These are phyloP conservation scores for Serendipita vermifera DNA, from an alignment of 768 basidiomycete species.

Conservation along the genomic window DNA sequence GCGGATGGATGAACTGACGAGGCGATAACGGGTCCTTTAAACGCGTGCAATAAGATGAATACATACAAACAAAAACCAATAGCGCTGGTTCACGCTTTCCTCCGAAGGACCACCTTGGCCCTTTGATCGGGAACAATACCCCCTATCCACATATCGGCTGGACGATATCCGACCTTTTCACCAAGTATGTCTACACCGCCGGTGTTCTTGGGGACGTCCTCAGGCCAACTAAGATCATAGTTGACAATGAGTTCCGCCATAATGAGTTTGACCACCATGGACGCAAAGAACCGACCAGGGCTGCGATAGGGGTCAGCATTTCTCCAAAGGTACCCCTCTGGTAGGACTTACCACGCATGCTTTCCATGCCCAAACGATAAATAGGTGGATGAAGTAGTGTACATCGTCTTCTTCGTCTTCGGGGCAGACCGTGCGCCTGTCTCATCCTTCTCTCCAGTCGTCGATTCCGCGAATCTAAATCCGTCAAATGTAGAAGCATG, in stretches of 20 bases:
- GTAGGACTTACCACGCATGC: constrained; percentile 26
- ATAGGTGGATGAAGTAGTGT: constrained; percentile 25
- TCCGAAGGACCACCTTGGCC: constrained; percentile 16
- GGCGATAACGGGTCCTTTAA: too few species aligned
- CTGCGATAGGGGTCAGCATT: too few species aligned
- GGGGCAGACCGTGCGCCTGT: constrained; percentile 21
- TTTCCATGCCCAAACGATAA: constrained; percentile 28
- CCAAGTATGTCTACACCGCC: too few species aligned
- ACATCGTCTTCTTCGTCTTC: constrained; percentile 22
- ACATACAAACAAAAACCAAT: too few species aligned
- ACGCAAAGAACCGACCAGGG: constrained; percentile 37
- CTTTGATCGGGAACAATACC: constrained; percentile 24
- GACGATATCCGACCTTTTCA: constrained; percentile 21
- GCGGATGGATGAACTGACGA: too few species aligned
- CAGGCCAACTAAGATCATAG: constrained; percentile 23
- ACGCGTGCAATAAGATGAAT: too few species aligned
- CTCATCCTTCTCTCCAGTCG: constrained; percentile 18
- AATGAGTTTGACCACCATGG: constrained; percentile 34
- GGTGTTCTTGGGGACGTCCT: not conserved
- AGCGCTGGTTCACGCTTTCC: too few species aligned
- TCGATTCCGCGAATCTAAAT: constrained; percentile 34
- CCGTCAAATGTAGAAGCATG: constrained; percentile 25
- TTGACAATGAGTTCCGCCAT: constrained; percentile 29
- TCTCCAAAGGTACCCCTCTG: too few species aligned
- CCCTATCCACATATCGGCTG: constrained; percentile 24